Percentiles rank a stretch among this genome's conserved stretches.
phyloP scores from a whole-genome alignment of 129 eudicot species.

The Chrysanthemum makinoi region DNA sequence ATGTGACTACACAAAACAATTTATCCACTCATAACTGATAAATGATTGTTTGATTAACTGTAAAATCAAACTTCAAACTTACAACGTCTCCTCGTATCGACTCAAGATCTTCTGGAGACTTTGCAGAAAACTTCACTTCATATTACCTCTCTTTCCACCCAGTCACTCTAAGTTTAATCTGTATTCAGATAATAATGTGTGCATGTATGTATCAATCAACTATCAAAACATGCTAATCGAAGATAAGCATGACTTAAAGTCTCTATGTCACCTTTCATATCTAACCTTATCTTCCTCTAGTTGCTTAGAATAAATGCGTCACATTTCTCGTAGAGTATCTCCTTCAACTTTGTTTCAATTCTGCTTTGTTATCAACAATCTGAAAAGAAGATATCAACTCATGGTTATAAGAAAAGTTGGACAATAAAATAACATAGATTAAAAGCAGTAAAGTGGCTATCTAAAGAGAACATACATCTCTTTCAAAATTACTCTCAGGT shows the following conservation, averaged over 20 bases:
- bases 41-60: no score
- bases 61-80: slow-evolving; percentile 22
- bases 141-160: slow-evolving; percentile 88
- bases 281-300: slow-evolving; percentile 75
- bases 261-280: not conserved
- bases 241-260: not conserved
- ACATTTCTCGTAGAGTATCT: slow-evolving; percentile 54
- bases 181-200: not conserved
- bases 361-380: slow-evolving; percentile 63
- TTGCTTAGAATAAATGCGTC: slow-evolving; percentile 52
- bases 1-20: no score
- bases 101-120: slow-evolving; percentile 58
- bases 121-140: slow-evolving; percentile 68
- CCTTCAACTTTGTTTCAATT: slow-evolving; percentile 61
- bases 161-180: slow-evolving; percentile 67
- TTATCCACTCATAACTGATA: no score
- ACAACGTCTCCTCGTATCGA: slow-evolving; percentile 59
- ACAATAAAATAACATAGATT: not conserved
- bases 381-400: slow-evolving; percentile 12
- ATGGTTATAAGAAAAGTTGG: not conserved
- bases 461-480: slow-evolving; percentile 38
- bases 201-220: not conserved
- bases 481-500: slow-evolving; percentile 68
- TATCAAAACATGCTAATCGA: not conserved
- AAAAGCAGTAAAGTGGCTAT: not conserved